Base-by-base conservation (phyloP, 306 rosid genomes). In the Cajanus cajan region DNA sequence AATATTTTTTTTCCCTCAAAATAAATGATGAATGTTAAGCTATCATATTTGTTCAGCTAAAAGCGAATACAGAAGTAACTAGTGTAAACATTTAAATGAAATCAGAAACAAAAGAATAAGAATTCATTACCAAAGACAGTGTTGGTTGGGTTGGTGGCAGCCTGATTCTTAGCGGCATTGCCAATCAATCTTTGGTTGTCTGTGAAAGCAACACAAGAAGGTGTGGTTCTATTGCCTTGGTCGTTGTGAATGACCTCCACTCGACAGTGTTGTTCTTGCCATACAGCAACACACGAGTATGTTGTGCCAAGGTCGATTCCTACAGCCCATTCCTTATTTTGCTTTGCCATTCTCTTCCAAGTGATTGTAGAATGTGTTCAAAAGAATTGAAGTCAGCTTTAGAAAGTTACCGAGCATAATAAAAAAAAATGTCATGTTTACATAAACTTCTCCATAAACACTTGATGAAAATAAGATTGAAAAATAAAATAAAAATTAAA, bases 281-380 rank as follows among this genome's bases (percentile, higher is more conserved):
- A 79, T 0, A 79, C 83, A 13, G 55, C 78, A 22, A 79, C 78
- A n/a, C 78, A 79, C 0, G 72, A 79, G 18, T 79, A 79, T 0
- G 72, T 79, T 0, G 78, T 71, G 33, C 78, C 72, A 7, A 79
- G 73, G 45, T 71, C 83, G 0, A 79, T 71, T 61, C 73, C 83
- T 0, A 79, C 22, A 0, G 24, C 67, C 11, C 0, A 5, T 6
- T 50, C 71, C 25, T 68, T 18, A 0, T 11, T 5, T 68, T 16
- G 45, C 16, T 9, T 31, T 0, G 36, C n/a, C 82, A 78, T 68
- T 0, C 3, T 74, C 70, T 59, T 9, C 28, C 13, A 43, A 25
- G 6, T 54, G 61, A 52, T 18, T 8, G 12, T 19, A 21, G 2
- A 21, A 54, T 9, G 61, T 18, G 59, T 52, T 18, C 13, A 7